These are phyloP conservation scores for Paramecium primaurelia DNA, from an alignment of 73 alveolate species.

Conservation along the genomic window DNA sequence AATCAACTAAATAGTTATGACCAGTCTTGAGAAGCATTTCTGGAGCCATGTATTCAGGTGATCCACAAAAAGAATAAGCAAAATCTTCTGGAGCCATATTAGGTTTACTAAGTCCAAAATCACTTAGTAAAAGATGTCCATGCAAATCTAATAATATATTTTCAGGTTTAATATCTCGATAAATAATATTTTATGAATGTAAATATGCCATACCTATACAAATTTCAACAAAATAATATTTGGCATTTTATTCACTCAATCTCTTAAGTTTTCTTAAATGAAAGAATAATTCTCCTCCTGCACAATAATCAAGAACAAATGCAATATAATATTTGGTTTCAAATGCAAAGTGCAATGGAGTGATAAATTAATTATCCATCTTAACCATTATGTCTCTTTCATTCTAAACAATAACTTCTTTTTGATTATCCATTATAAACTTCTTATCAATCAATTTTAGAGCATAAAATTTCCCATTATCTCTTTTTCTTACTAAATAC, in stretches of 20 bases:
- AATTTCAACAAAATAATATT: conserved; percentile 67
- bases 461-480: conserved; percentile 79
- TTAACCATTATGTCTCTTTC: conserved; percentile 49
- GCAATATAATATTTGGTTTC: conserved; percentile 52
- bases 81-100: conserved; percentile 52
- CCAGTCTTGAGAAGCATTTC: conserved; percentile 69
- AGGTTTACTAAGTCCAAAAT: conserved; percentile 67
- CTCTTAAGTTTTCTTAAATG: conserved; percentile 74
- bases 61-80: conserved; percentile 72
- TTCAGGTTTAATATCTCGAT: conserved; percentile 81
- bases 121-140: conserved; percentile 67
- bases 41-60: conserved; percentile 77
- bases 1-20: conserved; percentile 65
- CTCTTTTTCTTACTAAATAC: conserved; percentile 70
- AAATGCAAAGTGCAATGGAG: conserved; percentile 48
- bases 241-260: conserved; percentile 66
- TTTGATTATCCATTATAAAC: conserved; percentile 47
- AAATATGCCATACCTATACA: conserved; percentile 71
- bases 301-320: conserved; percentile 48
- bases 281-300: conserved; percentile 63
- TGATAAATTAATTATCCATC: conserved; percentile 27
- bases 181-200: conserved; percentile 48
- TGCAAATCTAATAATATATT: conserved; percentile 69
- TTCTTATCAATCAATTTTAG: conserved; percentile 66
- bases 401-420: conserved; percentile 44